Percentiles rank a stretch among this genome's conserved stretches.
Conservation (phyloP, 352 stramenopile species). For the Pythium coloratum region DNA sequence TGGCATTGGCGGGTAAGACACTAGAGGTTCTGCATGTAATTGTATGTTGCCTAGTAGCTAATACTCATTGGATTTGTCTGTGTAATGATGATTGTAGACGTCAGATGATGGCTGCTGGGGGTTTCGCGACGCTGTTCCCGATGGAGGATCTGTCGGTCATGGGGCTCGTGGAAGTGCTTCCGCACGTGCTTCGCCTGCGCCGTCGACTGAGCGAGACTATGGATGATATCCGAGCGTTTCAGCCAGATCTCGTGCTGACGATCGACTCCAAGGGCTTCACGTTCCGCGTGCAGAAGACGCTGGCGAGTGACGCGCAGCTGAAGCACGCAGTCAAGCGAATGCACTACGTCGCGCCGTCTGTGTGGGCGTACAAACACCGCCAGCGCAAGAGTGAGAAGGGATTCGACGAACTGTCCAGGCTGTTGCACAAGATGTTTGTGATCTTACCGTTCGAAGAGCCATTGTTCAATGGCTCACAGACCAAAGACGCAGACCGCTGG, state of each 20-base stretch:
- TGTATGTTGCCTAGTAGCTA: no score
- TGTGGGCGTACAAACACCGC: slow-evolving; percentile 73
- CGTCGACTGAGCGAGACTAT: slow-evolving; percentile 51
- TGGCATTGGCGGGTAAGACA: slow-evolving; percentile 58
- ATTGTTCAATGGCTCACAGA: slow-evolving; percentile 34
- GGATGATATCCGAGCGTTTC: slow-evolving; percentile 45
- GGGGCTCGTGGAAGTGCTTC: slow-evolving; percentile 69
- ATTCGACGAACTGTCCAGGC: slow-evolving; percentile 33
- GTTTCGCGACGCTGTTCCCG: slow-evolving; percentile 63
- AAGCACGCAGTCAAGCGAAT: slow-evolving; percentile 38
- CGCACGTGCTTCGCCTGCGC: slow-evolving; percentile 48
- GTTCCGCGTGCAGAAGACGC: slow-evolving; percentile 53
- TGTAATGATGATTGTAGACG: slow-evolving; percentile 28
- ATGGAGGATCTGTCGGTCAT: slow-evolving; percentile 78
- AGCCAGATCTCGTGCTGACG: slow-evolving; percentile 66
- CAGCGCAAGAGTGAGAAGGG: slow-evolving; percentile 27
- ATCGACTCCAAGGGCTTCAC: slow-evolving; percentile 83
- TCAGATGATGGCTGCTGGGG: slow-evolving; percentile 45
- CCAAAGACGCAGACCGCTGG: slow-evolving; percentile 22
- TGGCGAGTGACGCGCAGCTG: slow-evolving; percentile 32
- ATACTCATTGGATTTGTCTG: neutral
- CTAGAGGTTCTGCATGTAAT: neutral
- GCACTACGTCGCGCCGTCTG: slow-evolving; percentile 78
- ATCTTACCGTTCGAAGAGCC: slow-evolving; percentile 68
- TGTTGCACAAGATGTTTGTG: slow-evolving; percentile 69